phyloP scores from a whole-genome alignment of 495 filamentous ascomycete species.

The Penicillium malachiteum region DNA sequence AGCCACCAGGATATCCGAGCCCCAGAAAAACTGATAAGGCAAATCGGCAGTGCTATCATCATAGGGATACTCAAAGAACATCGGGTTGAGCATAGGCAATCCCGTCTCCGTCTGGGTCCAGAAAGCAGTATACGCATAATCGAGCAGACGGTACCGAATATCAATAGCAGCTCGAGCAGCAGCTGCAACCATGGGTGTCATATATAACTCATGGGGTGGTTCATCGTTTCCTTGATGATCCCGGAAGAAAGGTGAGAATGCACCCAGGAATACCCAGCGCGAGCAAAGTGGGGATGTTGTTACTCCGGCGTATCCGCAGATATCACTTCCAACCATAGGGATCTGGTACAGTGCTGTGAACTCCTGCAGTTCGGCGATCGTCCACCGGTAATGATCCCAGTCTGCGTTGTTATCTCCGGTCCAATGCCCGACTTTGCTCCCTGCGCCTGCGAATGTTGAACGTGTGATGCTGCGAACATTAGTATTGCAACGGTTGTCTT shows the following conservation, averaged over 20 bases:
- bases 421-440: slow-evolving; percentile 19
- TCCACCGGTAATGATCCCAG: slow-evolving; percentile 62
- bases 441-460: slow-evolving; percentile 69
- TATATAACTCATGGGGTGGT: slow-evolving; percentile 73
- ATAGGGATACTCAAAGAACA: slow-evolving; percentile 71
- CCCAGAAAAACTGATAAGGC: slow-evolving; percentile 71
- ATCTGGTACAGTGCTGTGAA: slow-evolving; percentile 70
- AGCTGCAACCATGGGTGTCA: slow-evolving; percentile 59
- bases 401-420: slow-evolving; percentile 12
- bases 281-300: slow-evolving; percentile 64
- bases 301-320: slow-evolving; percentile 70
- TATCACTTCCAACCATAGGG: slow-evolving; percentile 77
- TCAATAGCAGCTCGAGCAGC: slow-evolving; percentile 70
- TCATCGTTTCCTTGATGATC: slow-evolving; percentile 58
- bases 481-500: background rate
- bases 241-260: slow-evolving; percentile 78
- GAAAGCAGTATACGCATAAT: slow-evolving; percentile 79
- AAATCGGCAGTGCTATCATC: slow-evolving; percentile 60
- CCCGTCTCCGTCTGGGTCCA: slow-evolving; percentile 61
- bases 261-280: slow-evolving; percentile 72
- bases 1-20: slow-evolving; percentile 63
- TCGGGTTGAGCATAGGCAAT: slow-evolving; percentile 60
- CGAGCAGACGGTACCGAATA: slow-evolving; percentile 71
- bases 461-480: slow-evolving; percentile 53
- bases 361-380: slow-evolving; percentile 69